Evolutionary conservation across 352 stramenopile genomes (phyloP), one percentile per base, ranked within the genome.

Genomic region (Phytopythium litorale): DNA sequence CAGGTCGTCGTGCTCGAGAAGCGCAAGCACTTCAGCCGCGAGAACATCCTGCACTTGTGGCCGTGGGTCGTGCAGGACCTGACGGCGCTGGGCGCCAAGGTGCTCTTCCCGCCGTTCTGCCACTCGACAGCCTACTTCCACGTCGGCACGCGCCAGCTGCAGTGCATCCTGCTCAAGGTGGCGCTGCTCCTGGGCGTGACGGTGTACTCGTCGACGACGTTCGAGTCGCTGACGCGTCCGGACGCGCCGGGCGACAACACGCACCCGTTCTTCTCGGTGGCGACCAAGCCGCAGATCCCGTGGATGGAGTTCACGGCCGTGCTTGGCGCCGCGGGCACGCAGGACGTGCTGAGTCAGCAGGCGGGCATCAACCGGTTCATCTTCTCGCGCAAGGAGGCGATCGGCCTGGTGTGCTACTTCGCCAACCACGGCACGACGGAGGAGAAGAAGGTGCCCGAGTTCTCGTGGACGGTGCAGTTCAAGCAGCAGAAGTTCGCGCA

Each of bases 41-140:
- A 92, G 59, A 93, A 95, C 57, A 92, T 95, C 62, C 60, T 95
- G 46, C 84, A 92, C 45, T 52, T 95, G 70, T 95, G 84, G 80
- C 82, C 83, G 46, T 91, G 81, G 78, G 86, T 92, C 25, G 86
- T 95, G 50, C 81, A 92, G 59, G 84, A 93, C 42, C 69, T 95
- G 43, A 92, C 86, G 28, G 75, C 72, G 15, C 72, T 95, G 7
- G 86, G 86, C 30, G 86, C 84, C 23, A 95, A 95, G 70, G 77
- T 90, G 25, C 88, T 95, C 52, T 95, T 88, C 72, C 73, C 78
- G 12, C 78, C 84, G 56, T 89, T 91, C 67, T 93, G 84, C 56
- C 84, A 90, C 63, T 93, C 84, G 54, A 89, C 81, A 15, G 83
- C 79, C 13, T 90, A 92, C 55, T 92, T 95, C 71, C 84, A 93